phyloP scores from a whole-genome alignment of 2,329 filamentous ascomycete species.

The Cylindrodendrum hubeiense region DNA sequence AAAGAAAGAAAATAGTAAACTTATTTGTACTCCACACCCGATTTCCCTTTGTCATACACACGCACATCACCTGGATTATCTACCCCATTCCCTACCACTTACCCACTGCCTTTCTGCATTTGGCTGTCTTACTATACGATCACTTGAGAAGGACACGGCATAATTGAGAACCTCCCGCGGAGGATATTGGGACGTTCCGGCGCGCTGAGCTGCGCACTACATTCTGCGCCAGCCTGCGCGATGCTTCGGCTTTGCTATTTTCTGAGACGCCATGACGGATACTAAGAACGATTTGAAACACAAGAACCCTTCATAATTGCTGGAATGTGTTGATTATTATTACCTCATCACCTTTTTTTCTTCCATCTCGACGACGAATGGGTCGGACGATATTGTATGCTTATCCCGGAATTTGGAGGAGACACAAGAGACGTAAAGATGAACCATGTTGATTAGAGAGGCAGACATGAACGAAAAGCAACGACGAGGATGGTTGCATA shows the following conservation, averaged over 20 bases:
- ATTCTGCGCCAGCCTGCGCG: background rate
- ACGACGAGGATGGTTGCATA: constrained; percentile 8
- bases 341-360: constrained; percentile 3
- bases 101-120: constrained; percentile 32
- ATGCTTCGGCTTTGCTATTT: constrained; percentile 9
- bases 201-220: constrained; percentile 12
- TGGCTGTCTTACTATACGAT: constrained; percentile 38
- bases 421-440: constrained; percentile 9
- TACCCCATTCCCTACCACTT: constrained; percentile 32
- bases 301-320: constrained; percentile 17
- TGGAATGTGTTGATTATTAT: constrained; percentile 24
- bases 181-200: constrained; percentile 11
- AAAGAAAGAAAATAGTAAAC: constrained; percentile 38
- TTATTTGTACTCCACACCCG: constrained; percentile 29
- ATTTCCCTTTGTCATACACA: constrained; percentile 43
- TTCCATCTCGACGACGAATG: constrained; percentile 10
- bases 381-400: constrained; percentile 10
- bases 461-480: constrained; percentile 24
- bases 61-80: constrained; percentile 36
- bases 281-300: constrained; percentile 15
- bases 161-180: constrained; percentile 12
- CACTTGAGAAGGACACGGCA: constrained; percentile 32
- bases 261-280: constrained; percentile 7
- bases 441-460: constrained; percentile 24
- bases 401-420: constrained; percentile 1